Conservation (phyloP, 192 early-diverging fungal genomes). For the Fimicolochytrium jonesii region DNA sequence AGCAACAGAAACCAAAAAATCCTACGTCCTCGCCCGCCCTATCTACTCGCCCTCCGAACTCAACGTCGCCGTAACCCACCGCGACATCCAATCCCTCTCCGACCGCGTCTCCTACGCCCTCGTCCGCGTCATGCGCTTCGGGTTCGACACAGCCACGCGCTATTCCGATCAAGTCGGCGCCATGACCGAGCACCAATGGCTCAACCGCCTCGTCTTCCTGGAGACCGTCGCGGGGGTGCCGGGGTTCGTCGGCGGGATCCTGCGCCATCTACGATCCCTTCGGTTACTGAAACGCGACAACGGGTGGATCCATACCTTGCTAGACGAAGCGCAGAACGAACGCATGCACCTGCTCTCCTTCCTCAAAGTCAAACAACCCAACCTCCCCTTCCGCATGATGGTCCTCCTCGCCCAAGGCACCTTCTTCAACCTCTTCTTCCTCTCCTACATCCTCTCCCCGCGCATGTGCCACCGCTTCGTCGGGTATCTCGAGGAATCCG, state of each 20-base stretch:
- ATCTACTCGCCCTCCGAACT: slow-evolving; percentile 33
- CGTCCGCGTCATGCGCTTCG: slow-evolving; percentile 29
- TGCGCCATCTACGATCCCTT: slow-evolving; percentile 74
- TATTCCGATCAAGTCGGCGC: slow-evolving; percentile 31
- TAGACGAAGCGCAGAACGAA: slow-evolving; percentile 94
- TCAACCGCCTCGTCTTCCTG: slow-evolving; percentile 32
- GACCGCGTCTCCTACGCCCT: slow-evolving; percentile 27
- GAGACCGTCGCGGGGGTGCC: slow-evolving; percentile 58
- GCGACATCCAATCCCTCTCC: slow-evolving; percentile 6
- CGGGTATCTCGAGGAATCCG: slow-evolving; percentile 93
- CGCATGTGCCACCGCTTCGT: slow-evolving; percentile 78
- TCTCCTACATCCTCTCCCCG: slow-evolving; percentile 71
- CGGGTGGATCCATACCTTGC: slow-evolving; percentile 85
- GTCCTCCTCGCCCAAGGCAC: slow-evolving; percentile 79
- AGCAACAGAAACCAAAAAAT: neutral
- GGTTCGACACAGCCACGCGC: slow-evolving; percentile 29
- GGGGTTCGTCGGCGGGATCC: slow-evolving; percentile 84
- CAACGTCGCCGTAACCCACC: slow-evolving; percentile 21
- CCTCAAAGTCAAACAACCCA: slow-evolving; percentile 31
- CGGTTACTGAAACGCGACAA: slow-evolving; percentile 75
- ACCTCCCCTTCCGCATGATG: slow-evolving; percentile 37
- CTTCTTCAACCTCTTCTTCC: slow-evolving; percentile 88
- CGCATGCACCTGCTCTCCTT: slow-evolving; percentile 55
- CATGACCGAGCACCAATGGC: slow-evolving; percentile 41
- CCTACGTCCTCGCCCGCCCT: slow-evolving; percentile 31